Evolutionary conservation across 257 asterid species (phyloP).

Genomic region (Vinca minor): DNA sequence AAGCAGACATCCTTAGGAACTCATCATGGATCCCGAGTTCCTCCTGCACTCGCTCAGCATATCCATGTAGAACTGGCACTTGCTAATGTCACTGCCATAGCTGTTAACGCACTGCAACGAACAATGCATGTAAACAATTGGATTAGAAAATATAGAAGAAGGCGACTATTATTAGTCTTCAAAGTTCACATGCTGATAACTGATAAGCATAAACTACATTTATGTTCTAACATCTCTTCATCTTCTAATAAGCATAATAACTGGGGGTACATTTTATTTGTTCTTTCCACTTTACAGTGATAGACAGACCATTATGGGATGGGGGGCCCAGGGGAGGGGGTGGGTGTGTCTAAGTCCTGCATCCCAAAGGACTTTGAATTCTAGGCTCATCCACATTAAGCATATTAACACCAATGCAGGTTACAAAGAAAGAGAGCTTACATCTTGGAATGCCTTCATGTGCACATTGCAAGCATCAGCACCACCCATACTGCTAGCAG

Average conservation of each 20-base stretch:
- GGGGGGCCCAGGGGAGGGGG: too few species aligned
- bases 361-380: background rate
- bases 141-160: background rate
- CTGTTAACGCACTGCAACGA: slow-evolving; percentile 53
- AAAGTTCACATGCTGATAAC: too few species aligned
- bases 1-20: background rate
- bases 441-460: slow-evolving; percentile 68
- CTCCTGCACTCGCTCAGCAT: slow-evolving; percentile 70
- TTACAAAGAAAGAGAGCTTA: slow-evolving; percentile 7
- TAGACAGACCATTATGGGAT: too few species aligned
- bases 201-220: background rate
- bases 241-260: too few species aligned
- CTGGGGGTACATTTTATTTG: background rate
- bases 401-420: background rate
- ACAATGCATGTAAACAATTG: background rate
- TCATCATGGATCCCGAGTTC: slow-evolving; percentile 53
- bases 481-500: slow-evolving; percentile 32
- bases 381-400: background rate
- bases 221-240: background rate
- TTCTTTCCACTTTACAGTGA: background rate
- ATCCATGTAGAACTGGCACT: slow-evolving; percentile 85
- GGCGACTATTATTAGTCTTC: too few species aligned
- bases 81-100: slow-evolving; percentile 62
- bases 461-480: slow-evolving; percentile 56
- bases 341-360: background rate